Percentiles rank a stretch among this genome's conserved stretches.
Evolutionary conservation across 352 stramenopile species (phyloP).

Genomic region (Phytophthora chlamydospora): DNA sequence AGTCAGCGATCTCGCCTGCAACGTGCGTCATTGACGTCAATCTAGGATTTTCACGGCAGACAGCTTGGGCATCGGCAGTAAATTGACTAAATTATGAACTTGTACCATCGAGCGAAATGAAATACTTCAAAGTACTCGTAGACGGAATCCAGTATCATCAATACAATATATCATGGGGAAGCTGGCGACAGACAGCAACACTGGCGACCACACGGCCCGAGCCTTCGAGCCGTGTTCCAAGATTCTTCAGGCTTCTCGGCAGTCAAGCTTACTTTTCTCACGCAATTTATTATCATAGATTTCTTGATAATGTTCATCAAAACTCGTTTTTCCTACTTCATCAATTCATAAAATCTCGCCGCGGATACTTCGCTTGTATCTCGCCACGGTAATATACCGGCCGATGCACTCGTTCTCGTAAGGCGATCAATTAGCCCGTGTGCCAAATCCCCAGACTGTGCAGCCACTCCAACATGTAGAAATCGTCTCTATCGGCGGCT

Average conservation of each 20-base stretch:
- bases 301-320: constrained; percentile 10
- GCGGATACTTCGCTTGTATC: background rate
- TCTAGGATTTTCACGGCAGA: background rate
- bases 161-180: too few species aligned
- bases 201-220: too few species aligned
- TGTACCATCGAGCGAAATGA: too few species aligned
- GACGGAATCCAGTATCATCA: too few species aligned
- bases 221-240: too few species aligned
- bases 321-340: constrained; percentile 15
- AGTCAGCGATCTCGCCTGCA: constrained; percentile 1
- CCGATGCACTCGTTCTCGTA: background rate
- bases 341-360: constrained; percentile 15
- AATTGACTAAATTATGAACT: too few species aligned
- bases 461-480: constrained; percentile 44
- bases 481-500: constrained; percentile 35
- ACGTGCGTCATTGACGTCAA: background rate
- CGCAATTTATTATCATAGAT: constrained; percentile 14
- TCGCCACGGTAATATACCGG: constrained; percentile 12
- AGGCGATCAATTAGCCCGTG: constrained; percentile 5
- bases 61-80: too few species aligned
- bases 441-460: constrained; percentile 31
- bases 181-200: too few species aligned
- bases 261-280: too few species aligned
- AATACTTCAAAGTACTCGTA: too few species aligned
- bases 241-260: too few species aligned